Conservation (phyloP, 2,329 filamentous ascomycete species). For the Ambrosiella cleistominuta region DNA sequence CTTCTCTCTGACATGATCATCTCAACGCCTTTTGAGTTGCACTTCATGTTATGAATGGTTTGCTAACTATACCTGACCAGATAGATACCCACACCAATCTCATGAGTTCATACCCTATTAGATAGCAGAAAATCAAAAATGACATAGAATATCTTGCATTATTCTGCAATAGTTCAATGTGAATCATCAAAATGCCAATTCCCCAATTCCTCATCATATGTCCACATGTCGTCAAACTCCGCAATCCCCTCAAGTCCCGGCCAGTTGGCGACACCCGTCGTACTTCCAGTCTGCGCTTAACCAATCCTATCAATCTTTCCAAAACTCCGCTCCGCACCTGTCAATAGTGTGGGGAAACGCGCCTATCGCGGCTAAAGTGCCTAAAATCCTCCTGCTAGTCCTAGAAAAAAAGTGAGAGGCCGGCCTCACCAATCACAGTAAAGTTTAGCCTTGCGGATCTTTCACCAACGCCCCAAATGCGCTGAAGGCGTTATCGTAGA, state of each 20-base stretch:
- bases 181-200: not conserved
- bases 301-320: not conserved
- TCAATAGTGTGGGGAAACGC: not conserved
- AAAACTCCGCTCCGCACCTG: not conserved
- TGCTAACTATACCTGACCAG: too few species aligned
- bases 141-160: too few species aligned
- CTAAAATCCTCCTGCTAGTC: not conserved
- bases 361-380: not conserved
- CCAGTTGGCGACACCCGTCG: not conserved
- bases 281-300: not conserved
- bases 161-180: too few species aligned
- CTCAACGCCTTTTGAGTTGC: not conserved
- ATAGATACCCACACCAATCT: too few species aligned
- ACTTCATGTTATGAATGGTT: not conserved
- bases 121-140: too few species aligned
- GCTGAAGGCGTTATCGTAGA: not conserved
- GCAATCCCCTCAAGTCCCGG: not conserved
- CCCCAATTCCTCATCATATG: not conserved
- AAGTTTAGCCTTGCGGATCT: conserved; percentile 2
- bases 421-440: conserved; percentile 1
- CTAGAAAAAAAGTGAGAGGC: not conserved
- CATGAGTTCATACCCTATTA: too few species aligned
- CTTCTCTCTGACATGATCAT: conserved; percentile 31
- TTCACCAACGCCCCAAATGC: not conserved
- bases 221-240: not conserved